A percentile compares a stretch with the other conserved stretches of the same genome.
phyloP scores from a whole-genome alignment of 2,329 filamentous ascomycete genomes.

The Neurospora sp. region DNA sequence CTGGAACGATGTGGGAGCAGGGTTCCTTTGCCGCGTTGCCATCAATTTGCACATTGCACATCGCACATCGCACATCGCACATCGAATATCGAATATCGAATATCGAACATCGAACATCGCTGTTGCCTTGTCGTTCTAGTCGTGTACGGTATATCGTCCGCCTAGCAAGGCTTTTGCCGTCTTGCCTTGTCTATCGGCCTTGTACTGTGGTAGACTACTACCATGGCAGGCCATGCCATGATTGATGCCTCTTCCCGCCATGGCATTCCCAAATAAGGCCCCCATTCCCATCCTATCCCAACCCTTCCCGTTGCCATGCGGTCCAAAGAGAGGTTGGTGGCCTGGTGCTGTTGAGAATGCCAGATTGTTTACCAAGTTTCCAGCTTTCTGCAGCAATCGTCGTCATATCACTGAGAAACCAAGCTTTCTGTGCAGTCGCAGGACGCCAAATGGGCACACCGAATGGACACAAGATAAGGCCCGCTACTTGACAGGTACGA shows the following conservation, averaged over 20 bases:
- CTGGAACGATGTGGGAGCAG: not conserved
- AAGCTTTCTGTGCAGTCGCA: conserved; percentile 3
- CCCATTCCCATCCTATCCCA: not conserved
- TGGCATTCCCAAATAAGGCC: not conserved
- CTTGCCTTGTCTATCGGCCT: not conserved
- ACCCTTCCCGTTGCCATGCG: not conserved
- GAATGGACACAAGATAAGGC: not conserved
- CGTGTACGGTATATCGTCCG: not conserved
- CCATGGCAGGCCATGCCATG: not conserved
- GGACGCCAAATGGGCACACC: not conserved
- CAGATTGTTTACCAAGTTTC: conserved; percentile 3
- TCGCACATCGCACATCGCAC: not conserved
- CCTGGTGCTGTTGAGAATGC: not conserved
- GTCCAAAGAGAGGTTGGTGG: not conserved
- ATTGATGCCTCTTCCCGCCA: not conserved
- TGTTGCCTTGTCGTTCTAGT: not conserved
- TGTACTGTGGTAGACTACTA: not conserved
- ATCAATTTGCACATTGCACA: not conserved
- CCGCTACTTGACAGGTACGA: conserved; percentile 9
- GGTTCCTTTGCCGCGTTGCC: not conserved
- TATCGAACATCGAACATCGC: not conserved
- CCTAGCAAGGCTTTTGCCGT: not conserved
- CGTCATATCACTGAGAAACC: conserved; percentile 8
- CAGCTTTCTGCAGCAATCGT: conserved; percentile 7
- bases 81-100: not conserved